Conservation (phyloP, 257 asterid species). For the Leonotis leonurus region DNA sequence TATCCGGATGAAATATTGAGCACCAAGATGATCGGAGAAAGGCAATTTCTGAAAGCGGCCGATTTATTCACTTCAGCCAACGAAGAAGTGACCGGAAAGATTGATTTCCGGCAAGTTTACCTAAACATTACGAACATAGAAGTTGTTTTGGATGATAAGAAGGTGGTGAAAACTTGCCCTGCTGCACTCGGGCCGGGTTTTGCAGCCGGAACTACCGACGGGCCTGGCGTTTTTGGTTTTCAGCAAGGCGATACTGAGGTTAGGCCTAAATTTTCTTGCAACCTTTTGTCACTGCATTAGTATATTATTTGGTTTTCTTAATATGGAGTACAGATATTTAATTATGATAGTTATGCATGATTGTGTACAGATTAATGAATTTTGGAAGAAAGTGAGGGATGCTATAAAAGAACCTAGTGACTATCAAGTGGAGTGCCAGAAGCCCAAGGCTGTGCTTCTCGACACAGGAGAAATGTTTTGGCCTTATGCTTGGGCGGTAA, state of each 20-base stretch:
- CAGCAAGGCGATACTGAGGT: conserved; percentile 59
- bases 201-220: conserved; percentile 73
- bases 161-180: conserved; percentile 51
- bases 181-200: conserved; percentile 63
- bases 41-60: conserved; percentile 48
- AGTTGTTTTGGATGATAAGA: conserved; percentile 35
- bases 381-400: conserved; percentile 46
- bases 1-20: conserved; percentile 57
- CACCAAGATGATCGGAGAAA: conserved; percentile 55
- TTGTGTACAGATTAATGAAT: conserved; percentile 35
- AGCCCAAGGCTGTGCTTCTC: conserved; percentile 48
- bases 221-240: conserved; percentile 59
- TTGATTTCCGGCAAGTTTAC: conserved; percentile 39
- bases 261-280: not conserved
- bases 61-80: conserved; percentile 40
- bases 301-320: too few relatives aligned
- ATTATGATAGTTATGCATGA: not conserved
- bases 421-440: conserved; percentile 53
- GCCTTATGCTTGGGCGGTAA: conserved; percentile 75
- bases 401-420: conserved; percentile 38
- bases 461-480: conserved; percentile 52
- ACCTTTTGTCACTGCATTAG: too few relatives aligned
- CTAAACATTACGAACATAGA: conserved; percentile 40
- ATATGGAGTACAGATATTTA: not conserved
- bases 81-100: conserved; percentile 43